These are phyloP conservation scores for Rhodofomes roseus DNA, from an alignment of 1,284 basidiomycete species.

Conservation along the genomic window DNA sequence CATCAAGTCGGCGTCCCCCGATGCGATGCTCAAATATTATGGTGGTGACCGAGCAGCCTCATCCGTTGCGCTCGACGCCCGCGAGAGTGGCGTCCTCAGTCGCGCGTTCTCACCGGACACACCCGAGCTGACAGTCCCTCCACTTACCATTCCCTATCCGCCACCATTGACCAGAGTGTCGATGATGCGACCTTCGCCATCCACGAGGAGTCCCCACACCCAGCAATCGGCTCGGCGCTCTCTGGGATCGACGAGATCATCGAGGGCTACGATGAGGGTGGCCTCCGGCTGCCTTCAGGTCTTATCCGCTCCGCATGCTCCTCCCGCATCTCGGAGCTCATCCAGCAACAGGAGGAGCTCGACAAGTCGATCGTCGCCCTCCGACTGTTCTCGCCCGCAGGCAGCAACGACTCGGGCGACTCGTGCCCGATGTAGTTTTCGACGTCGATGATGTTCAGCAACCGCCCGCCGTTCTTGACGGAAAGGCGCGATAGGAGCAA, in stretches of 20 bases:
- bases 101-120: not conserved
- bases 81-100: not conserved
- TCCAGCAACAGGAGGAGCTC: conserved; percentile 60
- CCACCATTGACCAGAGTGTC: not conserved
- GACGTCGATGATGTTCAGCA: not conserved
- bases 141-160: conserved; percentile 4
- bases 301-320: conserved; percentile 23
- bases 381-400: conserved; percentile 40
- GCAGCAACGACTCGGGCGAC: not conserved
- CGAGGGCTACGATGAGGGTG: not conserved
- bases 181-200: not conserved
- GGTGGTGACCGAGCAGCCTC: not conserved
- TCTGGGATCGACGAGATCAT: conserved; percentile 4
- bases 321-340: conserved; percentile 42
- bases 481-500: not conserved
- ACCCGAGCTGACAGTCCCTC: conserved; percentile 5
- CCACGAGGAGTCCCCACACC: conserved; percentile 2
- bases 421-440: conserved; percentile 2
- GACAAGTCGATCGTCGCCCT: conserved; percentile 63
- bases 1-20: not conserved
- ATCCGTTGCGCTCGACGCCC: not conserved
- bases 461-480: not conserved
- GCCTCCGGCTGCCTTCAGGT: conserved; percentile 6
- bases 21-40: not conserved
- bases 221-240: not conserved